Percentiles rank a stretch among this genome's conserved stretches.
phyloP scores from a whole-genome alignment of 2,329 filamentous ascomycete genomes.

The Aspergillus sp. region DNA sequence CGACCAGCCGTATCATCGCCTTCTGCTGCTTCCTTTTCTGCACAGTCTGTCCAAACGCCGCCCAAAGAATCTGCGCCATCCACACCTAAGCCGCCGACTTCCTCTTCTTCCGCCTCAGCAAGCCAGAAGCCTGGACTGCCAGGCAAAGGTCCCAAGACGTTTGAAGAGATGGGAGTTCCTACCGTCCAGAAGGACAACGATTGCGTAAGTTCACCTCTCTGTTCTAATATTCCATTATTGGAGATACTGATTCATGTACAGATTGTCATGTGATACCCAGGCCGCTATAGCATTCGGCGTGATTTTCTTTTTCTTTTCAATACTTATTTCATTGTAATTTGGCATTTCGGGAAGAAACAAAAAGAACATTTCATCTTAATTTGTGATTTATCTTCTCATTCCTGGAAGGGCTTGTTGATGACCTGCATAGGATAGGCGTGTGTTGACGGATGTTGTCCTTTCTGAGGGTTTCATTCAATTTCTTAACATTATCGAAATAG shows the following conservation, averaged over 20 bases:
- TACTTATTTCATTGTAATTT: conserved; percentile 9
- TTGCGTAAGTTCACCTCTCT: conserved; percentile 59
- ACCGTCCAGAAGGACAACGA: conserved; percentile 76
- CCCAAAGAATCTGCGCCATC: conserved; percentile 34
- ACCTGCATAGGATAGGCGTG: background rate
- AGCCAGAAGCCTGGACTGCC: conserved; percentile 39
- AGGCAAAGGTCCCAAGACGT: conserved; percentile 81
- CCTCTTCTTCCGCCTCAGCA: conserved; percentile 18
- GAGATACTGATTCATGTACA: conserved; percentile 14
- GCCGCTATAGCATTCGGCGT: conserved; percentile 6
- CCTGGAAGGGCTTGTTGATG: background rate
- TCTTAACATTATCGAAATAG: too few relatives aligned
- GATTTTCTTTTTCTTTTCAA: conserved; percentile 10
- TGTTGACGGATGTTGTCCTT: background rate
- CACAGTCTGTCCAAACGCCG: conserved; percentile 23
- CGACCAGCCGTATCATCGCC: conserved; percentile 20
- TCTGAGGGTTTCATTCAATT: too few relatives aligned
- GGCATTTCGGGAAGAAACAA: conserved; percentile 3
- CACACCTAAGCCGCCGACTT: conserved; percentile 29
- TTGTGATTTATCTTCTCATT: background rate
- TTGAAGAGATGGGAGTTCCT: conserved; percentile 97
- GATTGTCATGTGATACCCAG: conserved; percentile 39
- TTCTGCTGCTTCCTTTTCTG: conserved; percentile 25
- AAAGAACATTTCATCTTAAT: conserved; percentile 10
- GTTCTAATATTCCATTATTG: background rate